Conservation (phyloP, 768 basidiomycete species). For the Trametes villosa region DNA sequence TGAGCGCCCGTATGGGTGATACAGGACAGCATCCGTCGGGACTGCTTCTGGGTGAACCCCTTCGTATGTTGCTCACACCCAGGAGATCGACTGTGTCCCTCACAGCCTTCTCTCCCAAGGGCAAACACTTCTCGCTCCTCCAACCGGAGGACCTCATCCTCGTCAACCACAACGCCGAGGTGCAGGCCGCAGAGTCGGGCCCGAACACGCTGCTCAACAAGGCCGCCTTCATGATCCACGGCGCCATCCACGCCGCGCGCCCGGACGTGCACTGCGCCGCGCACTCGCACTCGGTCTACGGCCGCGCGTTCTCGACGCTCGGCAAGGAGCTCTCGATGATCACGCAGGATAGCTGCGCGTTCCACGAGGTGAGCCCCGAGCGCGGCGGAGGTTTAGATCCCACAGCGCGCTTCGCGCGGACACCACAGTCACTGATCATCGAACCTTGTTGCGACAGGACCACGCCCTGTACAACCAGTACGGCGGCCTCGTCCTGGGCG, state of each 20-base stretch:
- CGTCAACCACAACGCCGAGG: slow-evolving; percentile 44
- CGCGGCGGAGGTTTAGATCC: background rate
- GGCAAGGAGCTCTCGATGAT: slow-evolving; percentile 38
- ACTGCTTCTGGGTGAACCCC: slow-evolving; percentile 55
- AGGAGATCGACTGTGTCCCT: background rate
- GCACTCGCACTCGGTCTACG: slow-evolving; percentile 41
- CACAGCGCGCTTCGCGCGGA: too few species aligned
- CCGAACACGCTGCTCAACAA: slow-evolving; percentile 40
- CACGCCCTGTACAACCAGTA: slow-evolving; percentile 36
- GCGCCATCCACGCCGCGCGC: slow-evolving; percentile 39
- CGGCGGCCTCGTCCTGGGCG: slow-evolving; percentile 41
- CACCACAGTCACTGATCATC: too few species aligned
- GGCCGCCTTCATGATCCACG: slow-evolving; percentile 45
- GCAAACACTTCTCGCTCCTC: slow-evolving; percentile 50
- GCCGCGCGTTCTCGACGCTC: slow-evolving; percentile 44
- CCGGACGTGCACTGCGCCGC: slow-evolving; percentile 42
- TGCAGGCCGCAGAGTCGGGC: slow-evolving; percentile 38
- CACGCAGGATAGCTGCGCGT: slow-evolving; percentile 41
- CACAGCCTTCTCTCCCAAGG: slow-evolving; percentile 27
- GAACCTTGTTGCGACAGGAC: too few species aligned
- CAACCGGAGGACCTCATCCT: slow-evolving; percentile 49
- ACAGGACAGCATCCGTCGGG: slow-evolving; percentile 44
- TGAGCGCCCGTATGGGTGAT: background rate
- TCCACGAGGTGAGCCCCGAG: slow-evolving; percentile 33
- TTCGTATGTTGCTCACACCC: slow-evolving; percentile 34